Evolutionary conservation across 1,284 basidiomycete genomes (phyloP).

Genomic region (Cutaneotrichosporon arboriforme): DNA sequence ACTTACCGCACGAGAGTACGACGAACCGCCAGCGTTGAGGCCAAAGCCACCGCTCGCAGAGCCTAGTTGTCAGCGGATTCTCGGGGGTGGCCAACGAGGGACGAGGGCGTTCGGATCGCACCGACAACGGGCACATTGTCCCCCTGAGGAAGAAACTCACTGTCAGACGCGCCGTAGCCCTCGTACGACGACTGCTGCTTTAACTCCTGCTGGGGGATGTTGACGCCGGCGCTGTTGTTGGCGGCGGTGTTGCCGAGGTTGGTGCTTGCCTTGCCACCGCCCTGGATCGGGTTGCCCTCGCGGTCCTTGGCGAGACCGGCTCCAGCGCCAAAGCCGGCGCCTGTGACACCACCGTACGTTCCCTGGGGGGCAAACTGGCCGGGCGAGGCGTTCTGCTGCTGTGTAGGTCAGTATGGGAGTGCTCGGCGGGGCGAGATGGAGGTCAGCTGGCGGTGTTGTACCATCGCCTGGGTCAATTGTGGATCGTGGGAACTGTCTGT

Average conservation of each 20-base stretch:
- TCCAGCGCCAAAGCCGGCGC: constrained; percentile 5
- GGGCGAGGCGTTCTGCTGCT: constrained; percentile 6
- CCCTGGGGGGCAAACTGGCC: constrained; percentile 10
- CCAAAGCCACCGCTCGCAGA: constrained; percentile 40
- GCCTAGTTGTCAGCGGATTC: constrained; percentile 18
- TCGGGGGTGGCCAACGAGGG: no score
- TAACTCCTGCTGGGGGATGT: neutral
- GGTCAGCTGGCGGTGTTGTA: neutral
- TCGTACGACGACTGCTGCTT: constrained; percentile 20
- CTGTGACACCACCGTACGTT: constrained; percentile 10
- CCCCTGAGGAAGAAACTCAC: no score
- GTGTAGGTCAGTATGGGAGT: no score
- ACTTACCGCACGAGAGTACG: constrained; percentile 33
- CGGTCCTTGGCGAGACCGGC: constrained; percentile 11
- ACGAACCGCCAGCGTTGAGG: constrained; percentile 29
- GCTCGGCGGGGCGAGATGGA: no score
- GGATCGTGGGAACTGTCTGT: no score
- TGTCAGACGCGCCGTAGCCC: constrained; percentile 29
- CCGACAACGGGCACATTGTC: no score
- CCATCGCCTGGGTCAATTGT: neutral
- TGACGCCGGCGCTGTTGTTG: neutral
- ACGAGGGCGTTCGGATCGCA: neutral
- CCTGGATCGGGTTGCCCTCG: constrained; percentile 7
- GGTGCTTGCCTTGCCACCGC: neutral
- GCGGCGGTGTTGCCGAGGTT: no score